Conservation (phyloP, 2,329 filamentous ascomycete genomes). For the Cadophora gregata region DNA sequence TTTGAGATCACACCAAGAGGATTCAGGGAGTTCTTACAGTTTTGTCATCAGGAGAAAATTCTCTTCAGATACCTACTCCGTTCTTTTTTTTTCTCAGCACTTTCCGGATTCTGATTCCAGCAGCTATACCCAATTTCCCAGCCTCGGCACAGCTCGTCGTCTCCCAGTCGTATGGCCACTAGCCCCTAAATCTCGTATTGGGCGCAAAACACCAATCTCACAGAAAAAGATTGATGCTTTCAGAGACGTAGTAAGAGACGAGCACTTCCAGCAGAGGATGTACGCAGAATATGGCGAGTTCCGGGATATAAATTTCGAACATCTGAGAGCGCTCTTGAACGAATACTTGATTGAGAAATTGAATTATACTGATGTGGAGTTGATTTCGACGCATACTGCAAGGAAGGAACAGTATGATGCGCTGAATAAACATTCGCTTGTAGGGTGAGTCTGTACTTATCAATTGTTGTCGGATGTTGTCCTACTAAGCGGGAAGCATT, state of each 20-base stretch:
- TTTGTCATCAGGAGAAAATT: constrained; percentile 5
- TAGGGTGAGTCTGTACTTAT: background rate
- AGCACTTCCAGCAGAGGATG: background rate
- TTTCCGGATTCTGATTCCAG: background rate
- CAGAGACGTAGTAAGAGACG: background rate
- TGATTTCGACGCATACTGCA: background rate
- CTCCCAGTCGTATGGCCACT: constrained; percentile 13
- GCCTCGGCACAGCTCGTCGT: background rate
- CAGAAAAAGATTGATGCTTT: background rate
- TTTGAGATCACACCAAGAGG: background rate
- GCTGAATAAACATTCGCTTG: background rate
- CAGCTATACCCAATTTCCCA: constrained; percentile 18
- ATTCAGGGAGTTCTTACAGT: constrained; percentile 16
- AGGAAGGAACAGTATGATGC: background rate
- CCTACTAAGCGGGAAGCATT: too few species aligned
- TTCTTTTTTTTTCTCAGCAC: too few species aligned
- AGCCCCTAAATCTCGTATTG: background rate
- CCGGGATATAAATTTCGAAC: constrained; percentile 12
- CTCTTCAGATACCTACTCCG: constrained; percentile 15
- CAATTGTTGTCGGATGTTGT: too few species aligned
- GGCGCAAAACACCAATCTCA: background rate
- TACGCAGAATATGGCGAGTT: constrained; percentile 17
- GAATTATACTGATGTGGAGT: background rate
- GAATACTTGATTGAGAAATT: background rate
- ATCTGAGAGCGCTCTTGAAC: background rate